Conservation (phyloP, 106 monocot genomes). For the Cymbidium sinense region DNA sequence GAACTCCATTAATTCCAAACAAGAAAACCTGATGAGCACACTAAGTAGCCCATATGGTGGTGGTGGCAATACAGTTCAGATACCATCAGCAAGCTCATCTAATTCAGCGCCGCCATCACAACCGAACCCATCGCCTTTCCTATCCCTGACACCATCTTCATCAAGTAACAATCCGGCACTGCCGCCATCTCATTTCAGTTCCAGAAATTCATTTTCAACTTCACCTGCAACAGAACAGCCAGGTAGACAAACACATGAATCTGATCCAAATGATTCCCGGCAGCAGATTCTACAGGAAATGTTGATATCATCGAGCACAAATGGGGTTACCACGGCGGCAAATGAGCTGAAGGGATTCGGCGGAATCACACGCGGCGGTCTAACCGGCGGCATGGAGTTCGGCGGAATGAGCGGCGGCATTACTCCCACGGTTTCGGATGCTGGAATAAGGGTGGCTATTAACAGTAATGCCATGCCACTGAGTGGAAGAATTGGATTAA, state of each 20-base stretch:
- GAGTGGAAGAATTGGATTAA: background rate
- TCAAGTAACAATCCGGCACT: background rate
- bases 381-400: background rate
- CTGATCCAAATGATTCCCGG: background rate
- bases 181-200: background rate
- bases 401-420: background rate
- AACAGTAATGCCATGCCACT: background rate
- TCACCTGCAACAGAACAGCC: background rate
- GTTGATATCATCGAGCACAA: background rate
- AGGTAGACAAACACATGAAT: background rate
- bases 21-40: background rate
- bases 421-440: background rate
- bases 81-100: background rate
- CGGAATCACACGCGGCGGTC: background rate
- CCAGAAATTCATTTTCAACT: background rate
- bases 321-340: background rate
- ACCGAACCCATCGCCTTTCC: too few species aligned
- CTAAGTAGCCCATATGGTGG: too few species aligned
- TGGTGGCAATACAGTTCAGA: too few species aligned
- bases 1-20: background rate
- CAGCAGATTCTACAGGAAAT: background rate
- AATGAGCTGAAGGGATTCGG: background rate
- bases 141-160: background rate
- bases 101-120: background rate
- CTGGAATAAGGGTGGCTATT: background rate